Percentiles rank a stretch among this genome's conserved stretches.
Evolutionary conservation across 768 basidiomycete genomes (phyloP).

Genomic region (Leccinum obscurum): DNA sequence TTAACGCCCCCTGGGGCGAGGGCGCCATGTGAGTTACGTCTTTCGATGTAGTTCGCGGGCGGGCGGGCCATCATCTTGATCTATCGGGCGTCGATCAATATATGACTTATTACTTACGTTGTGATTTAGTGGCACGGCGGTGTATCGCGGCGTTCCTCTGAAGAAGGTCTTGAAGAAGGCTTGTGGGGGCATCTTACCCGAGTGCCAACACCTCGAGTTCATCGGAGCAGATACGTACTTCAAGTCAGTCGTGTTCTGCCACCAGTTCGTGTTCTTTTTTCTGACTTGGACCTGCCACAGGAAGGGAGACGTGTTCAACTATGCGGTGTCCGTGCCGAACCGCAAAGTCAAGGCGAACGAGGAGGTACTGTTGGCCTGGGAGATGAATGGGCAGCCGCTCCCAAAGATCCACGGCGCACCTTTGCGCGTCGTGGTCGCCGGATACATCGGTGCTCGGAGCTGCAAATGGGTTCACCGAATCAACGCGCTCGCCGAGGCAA

Average conservation of each 20-base stretch:
- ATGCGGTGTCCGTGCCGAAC: slow-evolving; percentile 50
- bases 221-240: slow-evolving; percentile 60
- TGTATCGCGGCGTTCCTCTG: slow-evolving; percentile 52
- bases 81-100: not conserved
- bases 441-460: slow-evolving; percentile 55
- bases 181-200: slow-evolving; percentile 49
- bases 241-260: slow-evolving; percentile 36
- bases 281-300: slow-evolving; percentile 20
- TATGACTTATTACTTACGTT: not conserved
- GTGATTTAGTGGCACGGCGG: slow-evolving; percentile 45
- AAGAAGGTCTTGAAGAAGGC: slow-evolving; percentile 55
- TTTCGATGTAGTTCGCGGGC: not conserved
- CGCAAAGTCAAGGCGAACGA: slow-evolving; percentile 48
- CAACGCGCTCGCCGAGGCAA: slow-evolving; percentile 49
- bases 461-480: slow-evolving; percentile 55
- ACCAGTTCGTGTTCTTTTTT: not conserved
- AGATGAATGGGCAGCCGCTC: slow-evolving; percentile 27
- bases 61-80: not conserved
- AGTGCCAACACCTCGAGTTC: slow-evolving; percentile 53
- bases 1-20: slow-evolving; percentile 53
- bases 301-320: slow-evolving; percentile 40
- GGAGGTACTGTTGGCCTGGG: slow-evolving; percentile 39
- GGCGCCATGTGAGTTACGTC: slow-evolving; percentile 45
- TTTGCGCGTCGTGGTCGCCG: slow-evolving; percentile 49
- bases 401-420: slow-evolving; percentile 54